Evolutionary conservation across 2,329 filamentous ascomycete species (phyloP).

Genomic region (Pyricularia sp.): DNA sequence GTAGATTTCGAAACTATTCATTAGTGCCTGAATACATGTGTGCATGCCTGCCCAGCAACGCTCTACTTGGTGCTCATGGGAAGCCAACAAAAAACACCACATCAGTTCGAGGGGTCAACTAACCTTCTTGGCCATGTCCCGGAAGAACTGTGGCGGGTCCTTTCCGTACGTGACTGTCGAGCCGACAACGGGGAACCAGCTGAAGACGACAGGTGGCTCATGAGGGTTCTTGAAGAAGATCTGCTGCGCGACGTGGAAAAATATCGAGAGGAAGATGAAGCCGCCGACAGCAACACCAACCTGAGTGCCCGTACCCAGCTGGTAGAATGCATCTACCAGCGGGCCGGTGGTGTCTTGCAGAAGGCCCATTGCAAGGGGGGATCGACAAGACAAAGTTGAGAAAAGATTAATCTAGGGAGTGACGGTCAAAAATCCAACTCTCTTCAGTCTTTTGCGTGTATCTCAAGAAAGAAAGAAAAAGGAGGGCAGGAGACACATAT

Average conservation of each 20-base stretch:
- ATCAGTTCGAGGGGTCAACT: constrained; percentile 5
- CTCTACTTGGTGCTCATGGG: not conserved
- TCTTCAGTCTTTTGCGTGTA: not conserved
- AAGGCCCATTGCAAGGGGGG: constrained; percentile 37
- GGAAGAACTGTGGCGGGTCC: constrained; percentile 84
- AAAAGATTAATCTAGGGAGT: not conserved
- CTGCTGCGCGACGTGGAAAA: constrained; percentile 74
- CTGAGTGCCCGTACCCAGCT: constrained; percentile 38
- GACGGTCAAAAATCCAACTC: not conserved
- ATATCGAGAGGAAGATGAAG: constrained; percentile 46
- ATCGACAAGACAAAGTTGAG: no score
- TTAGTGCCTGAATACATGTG: not conserved
- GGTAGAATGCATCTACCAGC: constrained; percentile 37
- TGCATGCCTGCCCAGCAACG: not conserved
- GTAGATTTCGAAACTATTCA: not conserved
- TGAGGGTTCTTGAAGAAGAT: constrained; percentile 73
- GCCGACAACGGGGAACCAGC: constrained; percentile 75
- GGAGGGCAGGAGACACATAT: not conserved
- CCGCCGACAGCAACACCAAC: constrained; percentile 31
- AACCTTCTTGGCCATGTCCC: constrained; percentile 59
- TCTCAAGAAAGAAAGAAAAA: not conserved
- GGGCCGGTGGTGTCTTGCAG: constrained; percentile 42
- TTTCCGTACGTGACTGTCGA: constrained; percentile 93
- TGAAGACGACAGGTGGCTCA: constrained; percentile 73
- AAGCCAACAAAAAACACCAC: not conserved